Base-by-base conservation (phyloP, 2,329 filamentous ascomycete species). In the Calonectria hawksworthii region DNA sequence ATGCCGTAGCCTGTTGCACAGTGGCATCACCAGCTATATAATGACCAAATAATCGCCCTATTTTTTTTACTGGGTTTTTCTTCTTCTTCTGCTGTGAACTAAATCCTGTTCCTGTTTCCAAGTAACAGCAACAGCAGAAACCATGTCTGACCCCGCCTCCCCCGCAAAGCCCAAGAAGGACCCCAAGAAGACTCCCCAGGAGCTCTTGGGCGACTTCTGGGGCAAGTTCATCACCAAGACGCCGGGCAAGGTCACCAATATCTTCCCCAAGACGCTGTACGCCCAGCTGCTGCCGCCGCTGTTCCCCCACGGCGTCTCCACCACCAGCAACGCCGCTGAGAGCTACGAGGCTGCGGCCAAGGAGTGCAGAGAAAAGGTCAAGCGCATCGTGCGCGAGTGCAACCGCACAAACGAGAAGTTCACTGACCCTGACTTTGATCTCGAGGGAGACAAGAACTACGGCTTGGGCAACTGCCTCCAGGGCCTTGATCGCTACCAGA, bases 331-430 rank as follows among this genome's bases (percentile, higher is more conserved):
- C 52, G 86, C 86, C 14, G 83, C 83, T 16, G 83, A 86, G 56
- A 85, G 83, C 75, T 88, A 88, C 75, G 85, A 87, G 75, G 54
- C 54, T 36, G 54, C 54, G 9, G 54, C 54, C 54, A 59, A 59
- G 54, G 30, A 59, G 21, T 59, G 54, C 32, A 36, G 54, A 80
- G 82, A 5, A 86, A 86, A 21, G 84, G 86, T n/a, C 77, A 78
- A 41, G 83, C 86, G 64, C 88, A 87, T 75, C 82, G 84, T 34
- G 85, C 84, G 65, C 83, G 86, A 87, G 75, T 88, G 86, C 79
- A 80, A 85, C 50, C 85, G 86, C 36, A 87, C 85, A 41, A 88
- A 88, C 74, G 83, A 86, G 70, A 88, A 87, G 79, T 88, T 86
- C 72, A 86, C 84, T 52, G 87, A 88, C 67, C 82, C 85, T 1